A percentile compares a stretch with the other conserved stretches of the same genome.
Conservation (phyloP, 768 basidiomycete genomes). For the Gloeopeniophorella convolvens region DNA sequence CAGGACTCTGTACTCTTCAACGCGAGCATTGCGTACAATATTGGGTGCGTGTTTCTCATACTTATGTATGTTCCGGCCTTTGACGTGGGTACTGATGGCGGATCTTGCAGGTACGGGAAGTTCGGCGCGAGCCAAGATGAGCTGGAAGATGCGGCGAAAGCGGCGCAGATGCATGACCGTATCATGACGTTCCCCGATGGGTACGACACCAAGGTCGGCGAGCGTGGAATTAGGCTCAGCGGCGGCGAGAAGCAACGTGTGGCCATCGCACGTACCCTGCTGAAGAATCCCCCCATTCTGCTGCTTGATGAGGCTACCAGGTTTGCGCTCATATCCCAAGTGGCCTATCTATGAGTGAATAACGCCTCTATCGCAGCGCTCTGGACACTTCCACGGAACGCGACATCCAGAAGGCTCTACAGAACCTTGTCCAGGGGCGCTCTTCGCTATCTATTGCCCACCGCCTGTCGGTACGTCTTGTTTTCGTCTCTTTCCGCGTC, state of each 20-base stretch:
- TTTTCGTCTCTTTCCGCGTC: not conserved
- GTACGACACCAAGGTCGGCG: constrained; percentile 87
- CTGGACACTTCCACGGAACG: constrained; percentile 88
- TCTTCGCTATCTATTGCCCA: constrained; percentile 78
- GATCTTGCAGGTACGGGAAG: constrained; percentile 58
- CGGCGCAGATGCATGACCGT: constrained; percentile 84
- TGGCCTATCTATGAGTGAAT: not conserved
- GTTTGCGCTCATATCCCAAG: constrained; percentile 28
- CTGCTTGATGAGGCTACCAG: constrained; percentile 76
- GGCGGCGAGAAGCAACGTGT: constrained; percentile 91
- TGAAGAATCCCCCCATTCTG: constrained; percentile 81
- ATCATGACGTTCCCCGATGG: constrained; percentile 80
- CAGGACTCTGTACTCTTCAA: constrained; percentile 78
- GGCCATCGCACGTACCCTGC: constrained; percentile 77
- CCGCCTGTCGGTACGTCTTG: constrained; percentile 57
- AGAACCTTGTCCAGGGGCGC: constrained; percentile 66
- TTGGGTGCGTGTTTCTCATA: constrained; percentile 41
- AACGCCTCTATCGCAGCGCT: constrained; percentile 40
- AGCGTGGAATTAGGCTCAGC: constrained; percentile 75
- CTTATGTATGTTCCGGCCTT: not conserved
- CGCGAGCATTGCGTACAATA: constrained; percentile 63
- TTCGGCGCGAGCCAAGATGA: constrained; percentile 64
- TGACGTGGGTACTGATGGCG: not conserved
- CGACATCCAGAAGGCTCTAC: constrained; percentile 83
- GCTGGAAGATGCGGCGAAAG: constrained; percentile 70